Evolutionary conservation across 2,329 filamentous ascomycete genomes (phyloP).

Genomic region (Diatrype stigma): DNA sequence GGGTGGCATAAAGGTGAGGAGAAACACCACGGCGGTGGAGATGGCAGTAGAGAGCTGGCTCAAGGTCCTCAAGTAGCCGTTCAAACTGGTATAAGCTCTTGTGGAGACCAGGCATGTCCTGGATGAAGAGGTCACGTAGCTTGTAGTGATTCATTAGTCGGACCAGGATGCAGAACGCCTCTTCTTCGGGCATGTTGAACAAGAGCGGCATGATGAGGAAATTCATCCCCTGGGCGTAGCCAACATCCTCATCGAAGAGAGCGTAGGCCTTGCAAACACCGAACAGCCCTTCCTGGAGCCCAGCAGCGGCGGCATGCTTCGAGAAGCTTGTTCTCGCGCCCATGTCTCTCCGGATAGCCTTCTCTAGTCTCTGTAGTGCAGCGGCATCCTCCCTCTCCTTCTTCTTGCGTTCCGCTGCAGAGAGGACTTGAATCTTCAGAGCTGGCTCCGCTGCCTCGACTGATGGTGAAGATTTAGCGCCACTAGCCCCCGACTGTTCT

Average conservation of each 20-base stretch:
- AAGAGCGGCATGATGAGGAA: constrained; percentile 95
- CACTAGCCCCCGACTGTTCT: constrained; percentile 61
- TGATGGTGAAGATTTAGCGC: constrained; percentile 49
- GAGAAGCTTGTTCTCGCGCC: constrained; percentile 93
- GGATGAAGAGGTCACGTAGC: constrained; percentile 85
- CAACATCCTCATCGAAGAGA: constrained; percentile 87
- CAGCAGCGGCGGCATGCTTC: constrained; percentile 87
- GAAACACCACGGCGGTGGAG: constrained; percentile 82
- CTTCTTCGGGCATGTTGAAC: constrained; percentile 97
- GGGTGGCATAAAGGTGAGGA: constrained; percentile 91
- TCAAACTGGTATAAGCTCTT: constrained; percentile 94
- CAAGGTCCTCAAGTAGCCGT: constrained; percentile 84
- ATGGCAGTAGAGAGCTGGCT: constrained; percentile 93
- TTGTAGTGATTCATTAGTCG: constrained; percentile 96
- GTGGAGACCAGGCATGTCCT: constrained; percentile 95
- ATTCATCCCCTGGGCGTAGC: constrained; percentile 98
- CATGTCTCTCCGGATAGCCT: constrained; percentile 83
- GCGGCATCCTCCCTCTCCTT: constrained; percentile 74
- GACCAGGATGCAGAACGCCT: constrained; percentile 90
- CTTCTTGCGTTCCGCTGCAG: constrained; percentile 67
- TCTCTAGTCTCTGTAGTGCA: constrained; percentile 78
- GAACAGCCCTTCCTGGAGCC: constrained; percentile 89
- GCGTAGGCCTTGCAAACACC: constrained; percentile 97
- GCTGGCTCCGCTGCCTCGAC: constrained; percentile 62
- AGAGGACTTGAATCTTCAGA: constrained; percentile 59